These are phyloP conservation scores for Rosa multiflora DNA, from an alignment of 306 rosid species.

Conservation along the genomic window DNA sequence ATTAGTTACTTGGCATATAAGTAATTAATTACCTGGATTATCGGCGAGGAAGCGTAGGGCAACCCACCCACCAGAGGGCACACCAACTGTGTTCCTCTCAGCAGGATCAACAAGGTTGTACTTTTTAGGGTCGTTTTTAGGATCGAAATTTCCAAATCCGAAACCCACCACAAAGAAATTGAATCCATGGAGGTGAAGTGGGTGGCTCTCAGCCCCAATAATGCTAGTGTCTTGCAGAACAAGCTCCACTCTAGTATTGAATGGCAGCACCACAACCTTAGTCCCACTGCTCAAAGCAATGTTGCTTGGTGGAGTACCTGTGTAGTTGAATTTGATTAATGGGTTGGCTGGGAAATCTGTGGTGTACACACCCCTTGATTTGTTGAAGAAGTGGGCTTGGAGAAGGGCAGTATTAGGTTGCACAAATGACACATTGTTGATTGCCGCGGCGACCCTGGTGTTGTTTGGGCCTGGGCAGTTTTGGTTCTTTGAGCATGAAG, in stretches of 20 bases:
- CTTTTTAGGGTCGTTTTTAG: conserved; percentile 51
- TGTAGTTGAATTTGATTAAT: conserved; percentile 58
- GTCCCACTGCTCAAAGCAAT: conserved; percentile 50
- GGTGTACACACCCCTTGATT: conserved; percentile 54
- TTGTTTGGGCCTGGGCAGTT: conserved; percentile 66
- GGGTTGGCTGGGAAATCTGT: conserved; percentile 69
- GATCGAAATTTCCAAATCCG: conserved; percentile 64
- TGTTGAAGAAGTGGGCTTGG: conserved; percentile 67
- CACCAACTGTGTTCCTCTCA: conserved; percentile 69
- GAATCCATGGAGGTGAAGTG: conserved; percentile 78
- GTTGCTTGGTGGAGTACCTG: conserved; percentile 64
- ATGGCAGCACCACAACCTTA: conserved; percentile 50
- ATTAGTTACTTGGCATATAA: not conserved
- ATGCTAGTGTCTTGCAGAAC: conserved; percentile 71
- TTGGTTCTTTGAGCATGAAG: conserved; percentile 46
- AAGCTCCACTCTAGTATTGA: conserved; percentile 57
- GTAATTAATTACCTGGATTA: conserved; percentile 54
- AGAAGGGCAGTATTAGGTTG: conserved; percentile 63
- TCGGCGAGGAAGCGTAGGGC: conserved; percentile 66
- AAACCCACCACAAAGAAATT: conserved; percentile 72
- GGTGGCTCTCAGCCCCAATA: conserved; percentile 71
- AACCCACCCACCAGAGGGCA: conserved; percentile 76
- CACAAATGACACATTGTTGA: conserved; percentile 71
- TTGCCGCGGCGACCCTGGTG: conserved; percentile 44
- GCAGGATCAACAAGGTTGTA: conserved; percentile 70